Conservation (phyloP, 176 grass and related monocot genomes). For the Oryza punctata region DNA sequence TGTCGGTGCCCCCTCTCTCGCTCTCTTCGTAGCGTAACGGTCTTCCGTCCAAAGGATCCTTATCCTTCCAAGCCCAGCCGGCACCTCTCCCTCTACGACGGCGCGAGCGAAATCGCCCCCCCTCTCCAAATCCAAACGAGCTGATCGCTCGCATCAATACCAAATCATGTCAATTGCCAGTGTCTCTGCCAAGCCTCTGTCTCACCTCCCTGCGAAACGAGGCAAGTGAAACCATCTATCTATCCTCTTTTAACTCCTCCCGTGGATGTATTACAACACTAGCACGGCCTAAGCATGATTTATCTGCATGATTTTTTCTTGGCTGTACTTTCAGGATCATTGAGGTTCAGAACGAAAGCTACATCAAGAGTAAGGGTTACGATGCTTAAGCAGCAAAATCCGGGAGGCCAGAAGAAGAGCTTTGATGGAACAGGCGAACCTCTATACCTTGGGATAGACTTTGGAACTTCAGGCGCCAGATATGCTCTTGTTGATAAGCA, state of each 20-base stretch:
- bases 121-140: not conserved
- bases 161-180: slow-evolving; percentile 6
- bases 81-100: not conserved
- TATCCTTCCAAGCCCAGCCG: slow-evolving; percentile 4
- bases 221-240: not conserved
- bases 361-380: not conserved
- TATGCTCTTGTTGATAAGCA: slow-evolving; percentile 70
- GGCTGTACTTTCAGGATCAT: not conserved
- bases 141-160: not conserved
- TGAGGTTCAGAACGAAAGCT: not conserved
- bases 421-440: slow-evolving; percentile 5
- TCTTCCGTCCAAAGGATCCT: slow-evolving; percentile 27
- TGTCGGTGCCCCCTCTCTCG: too few relatives aligned
- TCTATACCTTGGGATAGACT: slow-evolving; percentile 82
- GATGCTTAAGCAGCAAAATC: slow-evolving; percentile 21
- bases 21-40: not conserved
- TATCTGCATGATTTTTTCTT: not conserved
- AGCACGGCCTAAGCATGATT: too few relatives aligned
- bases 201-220: not conserved
- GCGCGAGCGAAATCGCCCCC: not conserved
- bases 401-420: not conserved
- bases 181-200: slow-evolving; percentile 25
- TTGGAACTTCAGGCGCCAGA: slow-evolving; percentile 79
- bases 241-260: not conserved
- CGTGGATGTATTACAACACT: not conserved